Percentiles rank a stretch among this genome's conserved stretches.
phyloP scores from a whole-genome alignment of 139 green algal genomes.

The Asterochloris sp. region DNA sequence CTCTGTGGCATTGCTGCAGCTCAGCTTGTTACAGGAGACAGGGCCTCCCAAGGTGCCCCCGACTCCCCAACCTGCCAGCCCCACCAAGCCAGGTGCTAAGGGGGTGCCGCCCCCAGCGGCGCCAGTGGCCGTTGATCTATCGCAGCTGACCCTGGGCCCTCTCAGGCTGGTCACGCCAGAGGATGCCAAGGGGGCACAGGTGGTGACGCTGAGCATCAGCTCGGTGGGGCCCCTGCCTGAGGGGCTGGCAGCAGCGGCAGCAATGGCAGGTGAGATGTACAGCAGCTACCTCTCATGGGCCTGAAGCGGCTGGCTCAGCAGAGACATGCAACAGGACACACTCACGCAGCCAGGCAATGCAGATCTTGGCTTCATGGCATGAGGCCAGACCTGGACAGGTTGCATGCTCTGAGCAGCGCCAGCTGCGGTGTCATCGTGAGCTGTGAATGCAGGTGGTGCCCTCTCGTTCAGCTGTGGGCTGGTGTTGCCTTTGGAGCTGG shows the following conservation, averaged over 20 bases:
- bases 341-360: too few relatives aligned
- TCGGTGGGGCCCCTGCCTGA: conserved; percentile 6
- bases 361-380: too few relatives aligned
- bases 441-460: neutral
- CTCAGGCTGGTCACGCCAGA: neutral
- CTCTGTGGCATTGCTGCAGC: neutral
- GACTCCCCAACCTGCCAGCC: neutral
- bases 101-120: neutral
- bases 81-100: conserved; percentile 3
- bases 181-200: conserved; percentile 4
- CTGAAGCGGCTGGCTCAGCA: too few relatives aligned
- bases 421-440: neutral
- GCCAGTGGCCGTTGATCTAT: neutral
- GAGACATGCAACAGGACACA: too few relatives aligned
- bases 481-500: neutral
- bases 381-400: neutral
- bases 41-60: neutral
- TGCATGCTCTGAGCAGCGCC: neutral
- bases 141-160: neutral
- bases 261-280: neutral
- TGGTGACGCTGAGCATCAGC: conserved; percentile 7
- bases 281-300: neutral
- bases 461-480: conserved; percentile 5
- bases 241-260: conserved; percentile 1
- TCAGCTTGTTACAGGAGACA: neutral